A percentile compares a stretch with the other conserved stretches of the same genome.
Evolutionary conservation across 495 filamentous ascomycete species (phyloP).

Genomic region (Aspergillus olivimuriae): DNA sequence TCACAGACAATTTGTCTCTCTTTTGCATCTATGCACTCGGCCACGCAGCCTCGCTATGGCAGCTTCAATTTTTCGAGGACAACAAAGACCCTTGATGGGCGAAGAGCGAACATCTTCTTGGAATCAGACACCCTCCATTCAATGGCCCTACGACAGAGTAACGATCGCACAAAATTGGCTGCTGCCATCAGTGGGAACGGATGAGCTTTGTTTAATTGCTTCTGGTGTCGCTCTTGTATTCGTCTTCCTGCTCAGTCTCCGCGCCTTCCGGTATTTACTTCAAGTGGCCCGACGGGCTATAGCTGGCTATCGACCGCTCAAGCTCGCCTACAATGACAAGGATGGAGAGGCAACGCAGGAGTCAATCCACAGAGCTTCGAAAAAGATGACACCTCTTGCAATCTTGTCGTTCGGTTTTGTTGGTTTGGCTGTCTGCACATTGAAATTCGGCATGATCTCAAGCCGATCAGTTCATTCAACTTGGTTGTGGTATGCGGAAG

Average conservation of each 20-base stretch:
- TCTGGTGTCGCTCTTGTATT: neutral
- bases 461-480: neutral
- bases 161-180: neutral
- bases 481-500: neutral
- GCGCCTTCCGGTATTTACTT: neutral
- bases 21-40: neutral
- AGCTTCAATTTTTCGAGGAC: neutral
- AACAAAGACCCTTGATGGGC: neutral
- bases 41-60: neutral
- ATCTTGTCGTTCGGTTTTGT: neutral
- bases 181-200: neutral
- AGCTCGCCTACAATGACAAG: neutral
- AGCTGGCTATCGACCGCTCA: neutral
- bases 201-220: neutral
- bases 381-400: neutral
- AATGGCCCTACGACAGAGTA: neutral
- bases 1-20: neutral
- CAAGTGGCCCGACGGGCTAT: neutral
- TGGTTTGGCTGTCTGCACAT: neutral
- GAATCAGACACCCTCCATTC: neutral
- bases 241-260: neutral
- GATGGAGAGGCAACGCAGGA: neutral
- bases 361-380: neutral
- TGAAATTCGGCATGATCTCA: neutral
- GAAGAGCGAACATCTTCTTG: neutral